A percentile compares a stretch with the other conserved stretches of the same genome.
Evolutionary conservation across 768 basidiomycete genomes (phyloP).

Genomic region (Mycena capillaripes): DNA sequence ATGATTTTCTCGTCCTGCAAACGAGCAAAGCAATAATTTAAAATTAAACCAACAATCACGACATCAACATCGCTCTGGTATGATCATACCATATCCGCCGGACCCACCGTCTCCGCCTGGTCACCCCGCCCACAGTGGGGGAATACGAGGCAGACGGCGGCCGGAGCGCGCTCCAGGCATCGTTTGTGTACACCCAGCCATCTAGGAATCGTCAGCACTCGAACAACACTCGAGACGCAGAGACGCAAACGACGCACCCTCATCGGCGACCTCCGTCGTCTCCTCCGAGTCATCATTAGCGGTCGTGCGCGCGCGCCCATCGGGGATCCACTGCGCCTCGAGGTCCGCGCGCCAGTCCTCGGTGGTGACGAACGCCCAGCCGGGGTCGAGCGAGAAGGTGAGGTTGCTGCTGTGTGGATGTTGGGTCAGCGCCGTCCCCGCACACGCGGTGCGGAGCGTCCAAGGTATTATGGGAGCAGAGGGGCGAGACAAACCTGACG

Average conservation of each 20-base stretch:
- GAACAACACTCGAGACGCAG: neutral
- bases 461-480: no score
- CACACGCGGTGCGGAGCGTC: slow-evolving; percentile 3
- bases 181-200: slow-evolving; percentile 89
- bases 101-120: slow-evolving; percentile 78
- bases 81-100: slow-evolving; percentile 74
- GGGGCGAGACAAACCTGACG: slow-evolving; percentile 68
- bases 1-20: no score
- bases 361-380: slow-evolving; percentile 81
- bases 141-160: slow-evolving; percentile 50
- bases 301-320: slow-evolving; percentile 57
- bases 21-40: neutral
- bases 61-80: slow-evolving; percentile 23
- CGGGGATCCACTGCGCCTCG: slow-evolving; percentile 67
- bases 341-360: slow-evolving; percentile 85
- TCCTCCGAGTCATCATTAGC: neutral
- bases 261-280: slow-evolving; percentile 39
- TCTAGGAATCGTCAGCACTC: slow-evolving; percentile 50
- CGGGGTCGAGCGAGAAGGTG: slow-evolving; percentile 81
- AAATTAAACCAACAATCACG: neutral
- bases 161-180: slow-evolving; percentile 74
- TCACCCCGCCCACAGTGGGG: slow-evolving; percentile 63
- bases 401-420: slow-evolving; percentile 75
- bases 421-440: slow-evolving; percentile 31
- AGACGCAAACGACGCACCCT: slow-evolving; percentile 34